phyloP scores from a whole-genome alignment of 352 stramenopile species.

The Phytophthora pisi region DNA sequence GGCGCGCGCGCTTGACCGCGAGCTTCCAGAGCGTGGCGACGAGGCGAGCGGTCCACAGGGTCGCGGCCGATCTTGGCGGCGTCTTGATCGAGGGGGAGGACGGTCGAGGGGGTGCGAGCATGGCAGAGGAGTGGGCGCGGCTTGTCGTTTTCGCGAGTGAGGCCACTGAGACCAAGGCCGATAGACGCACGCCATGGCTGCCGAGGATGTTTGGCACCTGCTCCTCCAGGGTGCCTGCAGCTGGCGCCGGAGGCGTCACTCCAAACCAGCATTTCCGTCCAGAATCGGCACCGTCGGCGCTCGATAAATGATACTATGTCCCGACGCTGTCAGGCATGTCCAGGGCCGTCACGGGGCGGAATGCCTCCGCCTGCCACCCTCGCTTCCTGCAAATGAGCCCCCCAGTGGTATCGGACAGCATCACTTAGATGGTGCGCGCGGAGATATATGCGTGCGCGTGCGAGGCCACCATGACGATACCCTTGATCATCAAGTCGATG shows the following conservation, averaged over 20 bases:
- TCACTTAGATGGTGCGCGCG: not conserved
- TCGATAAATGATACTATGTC: slow-evolving; percentile 19
- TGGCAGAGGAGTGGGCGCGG: slow-evolving; percentile 11
- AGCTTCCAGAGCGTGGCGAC: slow-evolving; percentile 37
- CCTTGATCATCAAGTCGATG: not conserved
- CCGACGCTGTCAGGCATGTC: slow-evolving; percentile 16
- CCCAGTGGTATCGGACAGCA: slow-evolving; percentile 8
- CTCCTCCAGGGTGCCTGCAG: slow-evolving; percentile 23
- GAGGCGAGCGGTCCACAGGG: slow-evolving; percentile 32
- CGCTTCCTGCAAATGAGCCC: slow-evolving; percentile 27
- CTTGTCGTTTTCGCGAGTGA: slow-evolving; percentile 27
- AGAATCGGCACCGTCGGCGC: slow-evolving; percentile 5
- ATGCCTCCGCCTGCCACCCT: slow-evolving; percentile 11
- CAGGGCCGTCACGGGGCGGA: slow-evolving; percentile 9
- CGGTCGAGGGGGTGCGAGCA: slow-evolving; percentile 13
- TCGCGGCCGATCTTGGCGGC: slow-evolving; percentile 13
- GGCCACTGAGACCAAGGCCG: not conserved
- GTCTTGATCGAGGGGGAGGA: slow-evolving; percentile 15
- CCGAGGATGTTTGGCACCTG: slow-evolving; percentile 10
- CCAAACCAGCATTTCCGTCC: slow-evolving; percentile 12
- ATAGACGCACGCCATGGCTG: slow-evolving; percentile 17
- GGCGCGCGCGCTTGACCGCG: slow-evolving; percentile 27
- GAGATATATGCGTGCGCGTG: not conserved
- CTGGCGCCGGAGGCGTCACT: slow-evolving; percentile 10
- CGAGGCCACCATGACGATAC: not conserved